Percentiles rank a stretch among this genome's conserved stretches.
phyloP scores from a whole-genome alignment of 768 basidiomycete species.

The Mycena floridula region DNA sequence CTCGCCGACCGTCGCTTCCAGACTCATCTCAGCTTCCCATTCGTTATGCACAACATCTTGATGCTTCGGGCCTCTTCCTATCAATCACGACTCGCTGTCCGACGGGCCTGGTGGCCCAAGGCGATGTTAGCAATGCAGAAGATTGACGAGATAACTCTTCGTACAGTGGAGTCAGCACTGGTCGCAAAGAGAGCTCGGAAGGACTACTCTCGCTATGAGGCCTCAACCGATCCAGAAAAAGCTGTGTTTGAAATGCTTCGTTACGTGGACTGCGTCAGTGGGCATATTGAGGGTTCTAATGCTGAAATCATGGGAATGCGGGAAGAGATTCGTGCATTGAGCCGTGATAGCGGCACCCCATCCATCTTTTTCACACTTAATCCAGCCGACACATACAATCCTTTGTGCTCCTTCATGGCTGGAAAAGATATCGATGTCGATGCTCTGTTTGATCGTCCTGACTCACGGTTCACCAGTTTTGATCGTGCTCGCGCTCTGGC shows the following conservation, averaged over 20 bases:
- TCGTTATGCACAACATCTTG: conserved; percentile 11
- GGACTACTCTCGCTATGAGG: not conserved
- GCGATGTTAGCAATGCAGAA: not conserved
- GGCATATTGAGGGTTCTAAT: conserved; percentile 11
- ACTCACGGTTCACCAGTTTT: conserved; percentile 6
- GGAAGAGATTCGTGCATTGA: conserved; percentile 8
- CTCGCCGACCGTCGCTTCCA: not conserved
- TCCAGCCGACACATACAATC: conserved; percentile 21
- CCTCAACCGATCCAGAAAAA: conserved; percentile 10
- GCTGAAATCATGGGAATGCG: conserved; percentile 11
- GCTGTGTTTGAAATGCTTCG: conserved; percentile 8
- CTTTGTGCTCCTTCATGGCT: conserved; percentile 17
- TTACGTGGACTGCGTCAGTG: conserved; percentile 2
- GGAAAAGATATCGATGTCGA: conserved; percentile 17
- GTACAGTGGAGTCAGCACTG: not conserved
- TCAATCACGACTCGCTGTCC: no score
- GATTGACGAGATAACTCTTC: not conserved
- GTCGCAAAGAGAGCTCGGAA: conserved; percentile 1
- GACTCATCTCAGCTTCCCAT: conserved; percentile 8
- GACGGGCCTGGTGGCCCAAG: no score
- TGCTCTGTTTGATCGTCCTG: conserved; percentile 2
- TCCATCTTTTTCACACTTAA: conserved; percentile 24
- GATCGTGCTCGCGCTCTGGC: conserved; percentile 9
- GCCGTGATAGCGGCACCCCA: conserved; percentile 15
- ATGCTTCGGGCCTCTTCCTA: conserved; percentile 5